Conservation (phyloP, 768 basidiomycete genomes). For the Kwoniella shandongensis region DNA sequence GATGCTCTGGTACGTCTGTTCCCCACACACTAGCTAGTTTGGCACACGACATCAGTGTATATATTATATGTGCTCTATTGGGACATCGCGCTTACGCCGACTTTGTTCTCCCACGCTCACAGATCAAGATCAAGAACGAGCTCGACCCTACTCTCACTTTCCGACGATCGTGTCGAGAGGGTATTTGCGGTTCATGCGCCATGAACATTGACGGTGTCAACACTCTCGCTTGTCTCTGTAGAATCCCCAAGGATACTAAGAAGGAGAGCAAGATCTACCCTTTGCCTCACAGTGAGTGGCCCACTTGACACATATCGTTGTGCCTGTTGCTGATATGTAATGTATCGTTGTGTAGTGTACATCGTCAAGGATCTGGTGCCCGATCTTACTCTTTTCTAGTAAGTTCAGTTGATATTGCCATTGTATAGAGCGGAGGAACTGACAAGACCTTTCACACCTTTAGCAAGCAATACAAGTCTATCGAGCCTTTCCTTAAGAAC, state of each 20-base stretch:
- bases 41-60: slow-evolving; percentile 5
- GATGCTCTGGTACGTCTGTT: slow-evolving; percentile 48
- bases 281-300: slow-evolving; percentile 83
- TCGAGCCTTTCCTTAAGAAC: slow-evolving; percentile 94
- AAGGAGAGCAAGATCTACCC: slow-evolving; percentile 93
- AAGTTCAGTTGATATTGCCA: background rate
- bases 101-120: slow-evolving; percentile 57
- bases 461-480: slow-evolving; percentile 97
- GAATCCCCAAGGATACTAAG: slow-evolving; percentile 73
- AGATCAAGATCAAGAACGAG: slow-evolving; percentile 99
- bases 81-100: background rate
- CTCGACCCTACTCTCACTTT: slow-evolving; percentile 95
- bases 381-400: slow-evolving; percentile 55
- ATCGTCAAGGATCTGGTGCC: slow-evolving; percentile 97
- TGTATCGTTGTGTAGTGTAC: slow-evolving; percentile 68
- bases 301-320: background rate
- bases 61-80: background rate
- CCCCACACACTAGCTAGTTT: no score
- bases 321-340: slow-evolving; percentile 2
- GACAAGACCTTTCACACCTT: slow-evolving; percentile 72
- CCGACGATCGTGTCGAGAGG: slow-evolving; percentile 59
- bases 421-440: slow-evolving; percentile 17
- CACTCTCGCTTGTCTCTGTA: slow-evolving; percentile 94
- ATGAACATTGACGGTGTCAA: slow-evolving; percentile 98
- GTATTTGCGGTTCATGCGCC: slow-evolving; percentile 96